A percentile compares a stretch with the other conserved stretches of the same genome.
phyloP scores from a whole-genome alignment of 202 grass and related monocot species.

The Carex arenaria region DNA sequence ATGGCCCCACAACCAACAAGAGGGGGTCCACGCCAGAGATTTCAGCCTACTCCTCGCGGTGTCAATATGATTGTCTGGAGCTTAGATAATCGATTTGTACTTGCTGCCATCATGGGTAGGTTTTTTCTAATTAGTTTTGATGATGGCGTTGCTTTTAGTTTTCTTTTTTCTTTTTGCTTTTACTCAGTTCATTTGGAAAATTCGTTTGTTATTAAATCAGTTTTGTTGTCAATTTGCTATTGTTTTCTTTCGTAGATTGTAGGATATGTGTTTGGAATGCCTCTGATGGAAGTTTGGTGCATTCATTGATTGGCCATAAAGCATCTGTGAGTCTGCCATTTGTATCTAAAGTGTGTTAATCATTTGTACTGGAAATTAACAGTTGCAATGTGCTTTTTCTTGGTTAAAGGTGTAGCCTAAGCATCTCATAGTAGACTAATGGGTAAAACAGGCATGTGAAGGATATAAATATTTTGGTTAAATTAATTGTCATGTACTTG shows the following conservation, averaged over 20 bases:
- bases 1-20: conserved; percentile 82
- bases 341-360: conserved; percentile 14
- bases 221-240: conserved; percentile 7
- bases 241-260: conserved; percentile 66
- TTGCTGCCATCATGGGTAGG: conserved; percentile 98
- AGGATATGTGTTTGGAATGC: conserved; percentile 99
- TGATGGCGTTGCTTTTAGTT: neutral
- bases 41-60: conserved; percentile 91
- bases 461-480: neutral
- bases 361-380: conserved; percentile 8
- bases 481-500: neutral
- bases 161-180: neutral
- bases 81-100: conserved; percentile 97
- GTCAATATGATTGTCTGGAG: conserved; percentile 99
- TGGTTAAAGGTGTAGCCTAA: neutral
- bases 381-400: neutral
- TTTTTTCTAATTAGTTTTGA: conserved; percentile 11
- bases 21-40: conserved; percentile 91
- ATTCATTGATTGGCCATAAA: conserved; percentile 96
- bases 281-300: conserved; percentile 96
- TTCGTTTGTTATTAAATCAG: conserved; percentile 1
- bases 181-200: neutral
- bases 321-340: conserved; percentile 63
- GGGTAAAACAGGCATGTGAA: neutral
- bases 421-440: neutral